phyloP scores from a whole-genome alignment of 805 yeast genomes.

The Myxozyma melibiosi region DNA sequence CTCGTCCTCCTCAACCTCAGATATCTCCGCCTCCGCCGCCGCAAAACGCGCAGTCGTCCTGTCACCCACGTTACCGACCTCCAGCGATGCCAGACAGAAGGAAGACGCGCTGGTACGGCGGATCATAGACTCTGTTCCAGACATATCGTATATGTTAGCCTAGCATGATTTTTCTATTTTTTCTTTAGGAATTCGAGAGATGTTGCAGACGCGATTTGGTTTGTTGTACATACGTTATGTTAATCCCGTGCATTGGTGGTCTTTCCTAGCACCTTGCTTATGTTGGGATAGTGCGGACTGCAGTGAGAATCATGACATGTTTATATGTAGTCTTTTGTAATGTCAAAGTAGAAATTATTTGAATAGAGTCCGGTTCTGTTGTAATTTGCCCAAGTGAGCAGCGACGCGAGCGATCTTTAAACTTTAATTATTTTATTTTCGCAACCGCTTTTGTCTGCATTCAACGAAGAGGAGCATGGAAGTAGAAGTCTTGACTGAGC shows the following conservation, averaged over 20 bases:
- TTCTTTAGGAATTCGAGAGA: background rate
- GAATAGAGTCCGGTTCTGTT: background rate
- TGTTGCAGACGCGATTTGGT: no score
- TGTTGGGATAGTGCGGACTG: no score
- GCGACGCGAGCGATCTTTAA: background rate
- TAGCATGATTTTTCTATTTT: background rate
- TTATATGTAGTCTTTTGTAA: no score
- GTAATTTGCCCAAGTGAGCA: background rate
- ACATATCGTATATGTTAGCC: conserved; percentile 17
- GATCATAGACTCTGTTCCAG: conserved; percentile 31
- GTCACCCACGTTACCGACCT: conserved; percentile 35
- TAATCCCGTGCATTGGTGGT: no score
- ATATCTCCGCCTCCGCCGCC: conserved; percentile 2
- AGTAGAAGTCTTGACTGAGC: no score
- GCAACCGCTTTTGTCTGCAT: no score
- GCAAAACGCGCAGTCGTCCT: conserved; percentile 13
- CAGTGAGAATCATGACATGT: no score
- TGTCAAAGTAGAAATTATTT: no score
- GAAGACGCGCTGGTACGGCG: conserved; percentile 35
- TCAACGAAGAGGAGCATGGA: no score
- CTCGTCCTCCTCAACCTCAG: conserved; percentile 22
- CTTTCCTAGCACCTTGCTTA: no score
- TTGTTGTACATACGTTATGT: no score
- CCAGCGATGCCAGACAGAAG: conserved; percentile 19
- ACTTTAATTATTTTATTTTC: background rate